Conservation (phyloP, 805 yeast genomes). For the Metschnikowia koreensis region DNA sequence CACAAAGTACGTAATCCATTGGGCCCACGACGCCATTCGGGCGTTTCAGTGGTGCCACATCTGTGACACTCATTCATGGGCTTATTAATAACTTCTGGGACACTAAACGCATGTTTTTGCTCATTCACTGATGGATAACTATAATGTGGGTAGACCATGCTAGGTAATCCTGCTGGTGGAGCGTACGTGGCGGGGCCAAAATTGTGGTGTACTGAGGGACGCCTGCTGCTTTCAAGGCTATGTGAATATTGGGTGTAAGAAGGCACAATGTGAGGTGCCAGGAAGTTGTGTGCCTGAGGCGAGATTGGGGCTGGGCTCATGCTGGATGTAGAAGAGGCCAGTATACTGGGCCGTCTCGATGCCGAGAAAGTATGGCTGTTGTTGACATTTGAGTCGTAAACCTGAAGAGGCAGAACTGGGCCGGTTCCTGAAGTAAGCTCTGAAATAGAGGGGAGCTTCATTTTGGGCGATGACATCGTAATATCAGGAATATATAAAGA, state of each 20-base stretch:
- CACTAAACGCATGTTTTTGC: constrained; percentile 4
- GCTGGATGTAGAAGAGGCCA: constrained; percentile 3
- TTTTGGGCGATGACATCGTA: constrained; percentile 8
- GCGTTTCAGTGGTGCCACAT: constrained; percentile 47
- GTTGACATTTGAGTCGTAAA: background rate
- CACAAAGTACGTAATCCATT: constrained; percentile 45
- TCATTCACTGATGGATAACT: background rate
- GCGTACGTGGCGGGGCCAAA: background rate
- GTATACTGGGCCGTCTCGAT: background rate
- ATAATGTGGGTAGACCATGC: background rate
- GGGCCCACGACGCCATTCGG: constrained; percentile 47
- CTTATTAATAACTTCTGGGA: constrained; percentile 17
- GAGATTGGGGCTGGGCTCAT: background rate
- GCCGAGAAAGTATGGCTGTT: background rate
- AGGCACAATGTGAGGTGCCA: background rate
- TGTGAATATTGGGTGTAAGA: background rate
- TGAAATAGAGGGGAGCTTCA: constrained; percentile 20
- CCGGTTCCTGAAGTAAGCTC: constrained; percentile 15
- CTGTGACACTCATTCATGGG: constrained; percentile 41
- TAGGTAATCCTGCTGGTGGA: background rate
- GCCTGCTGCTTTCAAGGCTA: background rate
- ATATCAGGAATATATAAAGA: too few relatives aligned
- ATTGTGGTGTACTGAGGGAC: background rate
- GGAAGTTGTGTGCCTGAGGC: background rate
- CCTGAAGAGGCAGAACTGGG: constrained; percentile 2